Evolutionary conservation across 176 grass and related monocot genomes (phyloP).

Genomic region (Echinochloa phyllopogon): DNA sequence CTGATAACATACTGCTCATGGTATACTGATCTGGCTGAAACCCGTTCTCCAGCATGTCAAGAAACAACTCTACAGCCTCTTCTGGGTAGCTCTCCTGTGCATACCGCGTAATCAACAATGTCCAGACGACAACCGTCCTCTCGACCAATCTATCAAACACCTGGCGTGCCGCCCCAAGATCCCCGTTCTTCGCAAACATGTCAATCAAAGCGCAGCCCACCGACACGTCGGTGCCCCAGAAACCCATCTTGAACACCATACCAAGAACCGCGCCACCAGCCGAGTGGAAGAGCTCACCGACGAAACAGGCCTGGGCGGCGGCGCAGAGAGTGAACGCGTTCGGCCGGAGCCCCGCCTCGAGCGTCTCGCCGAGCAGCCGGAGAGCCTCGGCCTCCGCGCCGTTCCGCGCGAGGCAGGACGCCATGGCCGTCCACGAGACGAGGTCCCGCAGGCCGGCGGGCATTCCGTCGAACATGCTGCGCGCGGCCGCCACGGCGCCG

Average conservation of each 20-base stretch:
- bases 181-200: conserved; percentile 67
- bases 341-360: conserved; percentile 44
- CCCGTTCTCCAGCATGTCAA: conserved; percentile 62
- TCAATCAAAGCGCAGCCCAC: conserved; percentile 78
- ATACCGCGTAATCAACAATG: conserved; percentile 75
- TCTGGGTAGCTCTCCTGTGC: conserved; percentile 44
- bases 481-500: conserved; percentile 49
- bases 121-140: conserved; percentile 74
- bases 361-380: conserved; percentile 40
- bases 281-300: conserved; percentile 8
- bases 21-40: conserved; percentile 69
- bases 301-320: conserved; percentile 45
- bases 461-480: conserved; percentile 67
- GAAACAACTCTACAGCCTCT: conserved; percentile 60
- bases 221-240: conserved; percentile 50
- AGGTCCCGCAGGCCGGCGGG: conserved; percentile 51
- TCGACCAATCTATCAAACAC: conserved; percentile 58
- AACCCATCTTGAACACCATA: conserved; percentile 55
- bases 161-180: conserved; percentile 49
- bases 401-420: conserved; percentile 51
- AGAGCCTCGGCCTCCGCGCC: conserved; percentile 43
- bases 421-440: conserved; percentile 74
- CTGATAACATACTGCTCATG: conserved; percentile 73
- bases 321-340: conserved; percentile 60
- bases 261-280: conserved; percentile 41